phyloP scores from a whole-genome alignment of 2,329 filamentous ascomycete genomes.

The Calonectria naviculata region DNA sequence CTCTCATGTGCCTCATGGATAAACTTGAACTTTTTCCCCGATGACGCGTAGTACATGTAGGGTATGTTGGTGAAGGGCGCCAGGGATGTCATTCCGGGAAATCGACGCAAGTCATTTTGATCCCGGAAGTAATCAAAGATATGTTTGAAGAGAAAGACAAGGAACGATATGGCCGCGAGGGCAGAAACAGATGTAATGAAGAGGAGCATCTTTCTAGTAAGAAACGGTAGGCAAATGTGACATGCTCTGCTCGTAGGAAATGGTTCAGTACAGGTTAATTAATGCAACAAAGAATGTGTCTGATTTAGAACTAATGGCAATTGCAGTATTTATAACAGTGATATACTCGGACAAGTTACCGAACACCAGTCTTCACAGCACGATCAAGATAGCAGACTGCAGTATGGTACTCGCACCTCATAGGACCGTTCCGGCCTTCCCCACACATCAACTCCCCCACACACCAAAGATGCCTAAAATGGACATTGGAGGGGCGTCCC shows the following conservation, averaged over 20 bases:
- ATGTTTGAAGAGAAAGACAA: not conserved
- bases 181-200: not conserved
- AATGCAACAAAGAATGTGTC: no score
- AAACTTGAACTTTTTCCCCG: not conserved
- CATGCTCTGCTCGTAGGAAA: no score
- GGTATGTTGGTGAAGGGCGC: not conserved
- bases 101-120: not conserved
- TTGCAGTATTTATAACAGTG: not conserved
- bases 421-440: no score
- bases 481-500: not conserved
- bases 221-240: not conserved
- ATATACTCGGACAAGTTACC: not conserved
- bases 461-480: not conserved
- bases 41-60: not conserved
- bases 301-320: no score
- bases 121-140: not conserved
- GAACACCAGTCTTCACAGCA: not conserved
- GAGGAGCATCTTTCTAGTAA: not conserved
- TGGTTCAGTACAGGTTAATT: no score
- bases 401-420: no score
- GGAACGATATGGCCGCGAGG: not conserved
- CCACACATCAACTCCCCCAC: no score
- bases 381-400: no score
- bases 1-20: not conserved
- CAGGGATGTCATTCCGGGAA: not conserved